Evolutionary conservation across 148 eudicot species (phyloP).

Genomic region (Chenopodium berlandieri): DNA sequence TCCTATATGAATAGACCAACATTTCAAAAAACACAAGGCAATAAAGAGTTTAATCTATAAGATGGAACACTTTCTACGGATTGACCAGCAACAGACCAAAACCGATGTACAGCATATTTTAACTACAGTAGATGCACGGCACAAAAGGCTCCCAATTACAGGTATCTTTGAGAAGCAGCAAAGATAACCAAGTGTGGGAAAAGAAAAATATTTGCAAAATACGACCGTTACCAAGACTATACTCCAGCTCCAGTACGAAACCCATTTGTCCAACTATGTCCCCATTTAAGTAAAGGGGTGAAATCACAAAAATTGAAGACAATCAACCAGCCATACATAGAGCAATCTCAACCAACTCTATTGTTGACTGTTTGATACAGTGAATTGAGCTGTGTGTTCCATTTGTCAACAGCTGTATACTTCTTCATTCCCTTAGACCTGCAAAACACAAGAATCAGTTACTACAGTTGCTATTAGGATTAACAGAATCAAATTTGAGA

Average conservation of each 20-base stretch:
- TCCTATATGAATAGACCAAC: not conserved
- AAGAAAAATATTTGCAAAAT: slow-evolving; percentile 7
- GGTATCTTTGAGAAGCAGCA: not conserved
- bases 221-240: not conserved
- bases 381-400: slow-evolving; percentile 87
- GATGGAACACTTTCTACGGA: slow-evolving; percentile 11
- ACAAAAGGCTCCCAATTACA: slow-evolving; percentile 25
- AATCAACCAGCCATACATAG: not conserved
- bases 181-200: not conserved
- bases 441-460: slow-evolving; percentile 12
- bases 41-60: not conserved
- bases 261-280: slow-evolving; percentile 16
- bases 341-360: slow-evolving; percentile 56
- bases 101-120: slow-evolving; percentile 1
- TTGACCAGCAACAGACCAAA: slow-evolving; percentile 4
- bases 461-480: not conserved
- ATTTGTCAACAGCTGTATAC: slow-evolving; percentile 86
- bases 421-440: slow-evolving; percentile 96
- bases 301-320: slow-evolving; percentile 13
- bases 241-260: slow-evolving; percentile 3
- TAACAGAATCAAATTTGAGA: not conserved
- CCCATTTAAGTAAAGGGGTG: slow-evolving; percentile 4
- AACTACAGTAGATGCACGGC: not conserved
- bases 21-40: not conserved
- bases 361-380: slow-evolving; percentile 69